Conservation (phyloP, 148 eudicot species). For the Rhododendron mucronatum region DNA sequence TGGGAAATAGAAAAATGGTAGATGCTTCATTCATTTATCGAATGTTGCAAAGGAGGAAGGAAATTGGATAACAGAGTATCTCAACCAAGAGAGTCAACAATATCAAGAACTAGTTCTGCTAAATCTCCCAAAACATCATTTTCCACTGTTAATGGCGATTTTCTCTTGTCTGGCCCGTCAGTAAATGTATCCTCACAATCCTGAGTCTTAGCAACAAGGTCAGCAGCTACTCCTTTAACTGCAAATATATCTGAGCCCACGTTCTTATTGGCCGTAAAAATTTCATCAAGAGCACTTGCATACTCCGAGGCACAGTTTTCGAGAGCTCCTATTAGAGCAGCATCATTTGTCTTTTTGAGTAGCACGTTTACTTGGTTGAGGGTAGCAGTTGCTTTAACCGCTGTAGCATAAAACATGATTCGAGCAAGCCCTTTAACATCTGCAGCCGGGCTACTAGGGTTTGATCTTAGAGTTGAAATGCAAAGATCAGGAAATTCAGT, state of each 20-base stretch:
- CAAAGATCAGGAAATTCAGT: not conserved
- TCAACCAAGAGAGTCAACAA: not conserved
- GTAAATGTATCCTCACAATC: not conserved
- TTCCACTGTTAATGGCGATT: not conserved
- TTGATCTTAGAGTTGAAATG: not conserved
- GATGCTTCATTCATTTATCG: not conserved
- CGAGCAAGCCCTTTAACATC: not conserved
- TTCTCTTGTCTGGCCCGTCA: not conserved
- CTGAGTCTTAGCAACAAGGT: not conserved
- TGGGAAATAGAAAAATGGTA: not conserved
- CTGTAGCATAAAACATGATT: not conserved
- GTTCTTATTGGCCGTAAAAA: not conserved
- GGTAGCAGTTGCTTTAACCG: not conserved
- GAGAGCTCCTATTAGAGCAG: not conserved
- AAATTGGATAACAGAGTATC: not conserved
- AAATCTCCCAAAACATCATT: not conserved
- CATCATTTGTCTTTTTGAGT: not conserved
- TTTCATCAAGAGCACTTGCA: not conserved
- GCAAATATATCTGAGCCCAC: not conserved
- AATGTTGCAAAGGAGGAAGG: not conserved
- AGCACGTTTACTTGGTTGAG: not conserved
- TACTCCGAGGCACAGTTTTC: not conserved
- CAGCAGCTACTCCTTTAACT: not conserved
- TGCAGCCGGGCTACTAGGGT: not conserved
- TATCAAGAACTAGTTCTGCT: not conserved